Percentiles rank a stretch among this genome's conserved stretches.
Evolutionary conservation across 306 rosid genomes (phyloP).

Genomic region (Cicer arietinum): DNA sequence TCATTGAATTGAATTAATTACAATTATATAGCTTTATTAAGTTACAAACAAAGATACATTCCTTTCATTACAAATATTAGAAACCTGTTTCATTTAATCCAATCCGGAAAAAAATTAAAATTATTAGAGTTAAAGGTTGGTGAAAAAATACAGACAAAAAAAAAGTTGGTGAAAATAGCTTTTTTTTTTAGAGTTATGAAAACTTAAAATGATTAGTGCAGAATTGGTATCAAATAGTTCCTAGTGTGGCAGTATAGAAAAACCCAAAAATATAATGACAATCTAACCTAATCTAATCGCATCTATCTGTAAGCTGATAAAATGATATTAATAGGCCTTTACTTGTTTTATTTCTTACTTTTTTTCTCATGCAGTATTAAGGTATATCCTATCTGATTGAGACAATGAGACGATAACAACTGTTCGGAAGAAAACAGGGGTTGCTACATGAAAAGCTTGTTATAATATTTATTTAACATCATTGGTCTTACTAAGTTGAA

Average conservation of each 20-base stretch:
- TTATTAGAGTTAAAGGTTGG: not conserved
- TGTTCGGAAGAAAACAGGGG: too few relatives aligned
- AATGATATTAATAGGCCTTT: too few relatives aligned
- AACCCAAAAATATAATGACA: not conserved
- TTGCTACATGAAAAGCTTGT: too few relatives aligned
- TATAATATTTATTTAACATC: not conserved
- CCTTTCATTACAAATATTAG: not conserved
- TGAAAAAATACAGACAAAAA: too few relatives aligned
- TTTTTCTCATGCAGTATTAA: not conserved
- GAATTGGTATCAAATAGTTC: not conserved
- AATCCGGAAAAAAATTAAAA: not conserved
- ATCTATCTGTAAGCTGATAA: not conserved
- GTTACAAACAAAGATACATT: constrained; percentile 14
- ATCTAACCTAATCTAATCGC: not conserved
- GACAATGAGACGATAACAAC: too few relatives aligned
- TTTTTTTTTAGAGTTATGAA: too few relatives aligned
- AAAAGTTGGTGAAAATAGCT: too few relatives aligned
- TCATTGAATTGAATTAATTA: constrained; percentile 24
- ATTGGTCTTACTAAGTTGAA: not conserved
- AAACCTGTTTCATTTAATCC: not conserved
- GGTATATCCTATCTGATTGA: not conserved
- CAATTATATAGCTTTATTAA: not conserved
- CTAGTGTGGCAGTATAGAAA: not conserved
- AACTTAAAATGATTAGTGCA: too few relatives aligned
- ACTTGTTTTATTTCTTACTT: not conserved